Base-by-base conservation (phyloP, 108 stramenopile species). In the Epithemia pelagica region DNA sequence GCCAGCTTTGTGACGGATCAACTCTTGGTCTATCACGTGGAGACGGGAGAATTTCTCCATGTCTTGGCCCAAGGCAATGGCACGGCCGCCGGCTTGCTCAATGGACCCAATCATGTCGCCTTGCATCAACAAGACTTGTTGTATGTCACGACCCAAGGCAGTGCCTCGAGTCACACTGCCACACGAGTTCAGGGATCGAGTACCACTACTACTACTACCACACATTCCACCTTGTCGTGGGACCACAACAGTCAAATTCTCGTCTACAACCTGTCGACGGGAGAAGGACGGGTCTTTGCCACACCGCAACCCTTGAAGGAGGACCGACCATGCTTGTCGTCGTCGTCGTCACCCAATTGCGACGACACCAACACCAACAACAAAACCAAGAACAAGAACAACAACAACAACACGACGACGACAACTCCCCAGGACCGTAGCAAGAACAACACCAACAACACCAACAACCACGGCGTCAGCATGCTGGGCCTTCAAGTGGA, bases 121-220 rank as follows among this genome's bases (percentile, higher is more conserved):
- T 57, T 66, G 10, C 22, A 27, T 58, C 25, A 58, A 7, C 22
- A 66, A 18, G 28, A 65, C 25, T 27, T 24, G 2, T 28, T 66
- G 19, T 66, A 66, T 55, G 23, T 66, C 55, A 66, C 66, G 2
- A 66, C 66, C 3, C 67, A 59, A 28, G 67, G 58, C 26, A 56
- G 56, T 67, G 5, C 31, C 28, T 24, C 58, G 22, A 46, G 28
- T 30, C 27, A 15, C 5, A 27, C 23, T 8, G 56, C 5, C 21
- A n/a, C n/a, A n/a, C n/a, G n/a, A n/a, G n/a, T n/a, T n/a, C n/a
- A n/a, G n/a, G n/a, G n/a, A n/a, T n/a, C n/a, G n/a, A n/a, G n/a
- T n/a, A n/a, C n/a, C n/a, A n/a, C n/a, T n/a, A 46, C 37, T 46
- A 15, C 15, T 5, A 15, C 37, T 5, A 5, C 5, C 5, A 5